These are phyloP conservation scores for Ceratobasidium sp. DNA, from an alignment of 1,284 basidiomycete species.

Conservation along the genomic window DNA sequence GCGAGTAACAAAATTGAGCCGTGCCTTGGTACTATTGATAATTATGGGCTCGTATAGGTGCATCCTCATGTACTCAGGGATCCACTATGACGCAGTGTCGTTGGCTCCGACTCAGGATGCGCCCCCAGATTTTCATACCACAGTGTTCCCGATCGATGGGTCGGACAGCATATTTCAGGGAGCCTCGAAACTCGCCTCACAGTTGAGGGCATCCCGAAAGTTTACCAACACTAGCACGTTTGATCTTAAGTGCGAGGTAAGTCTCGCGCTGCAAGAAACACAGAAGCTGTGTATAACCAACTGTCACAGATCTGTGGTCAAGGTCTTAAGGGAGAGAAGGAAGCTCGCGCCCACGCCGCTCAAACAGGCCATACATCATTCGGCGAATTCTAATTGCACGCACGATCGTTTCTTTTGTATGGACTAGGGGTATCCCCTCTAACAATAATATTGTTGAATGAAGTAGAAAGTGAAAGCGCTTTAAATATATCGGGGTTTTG, in stretches of 20 bases:
- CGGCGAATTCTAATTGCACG: constrained; percentile 73
- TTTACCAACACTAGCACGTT: constrained; percentile 93
- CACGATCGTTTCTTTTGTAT: constrained; percentile 28
- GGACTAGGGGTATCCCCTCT: too few species aligned
- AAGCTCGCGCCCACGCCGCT: constrained; percentile 83
- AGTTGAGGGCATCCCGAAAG: constrained; percentile 64
- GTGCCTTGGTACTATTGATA: constrained; percentile 42
- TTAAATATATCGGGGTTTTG: too few species aligned
- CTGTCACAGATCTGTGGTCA: constrained; percentile 68
- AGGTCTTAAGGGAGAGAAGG: constrained; percentile 91
- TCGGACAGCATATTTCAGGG: constrained; percentile 67
- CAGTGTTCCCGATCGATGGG: constrained; percentile 69
- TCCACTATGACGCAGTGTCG: constrained; percentile 90
- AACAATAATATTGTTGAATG: too few species aligned
- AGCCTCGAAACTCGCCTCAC: constrained; percentile 71
- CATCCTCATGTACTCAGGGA: constrained; percentile 87
- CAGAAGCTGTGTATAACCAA: not conserved
- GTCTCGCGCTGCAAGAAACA: constrained; percentile 41
- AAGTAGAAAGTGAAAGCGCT: too few species aligned
- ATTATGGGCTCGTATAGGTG: constrained; percentile 47
- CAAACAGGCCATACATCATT: constrained; percentile 86
- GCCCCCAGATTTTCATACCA: constrained; percentile 86
- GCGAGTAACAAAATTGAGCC: constrained; percentile 39
- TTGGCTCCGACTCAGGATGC: constrained; percentile 78
- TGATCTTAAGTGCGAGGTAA: constrained; percentile 80